These are phyloP conservation scores for Pelargonium australe DNA, from an alignment of 441 rosid species.

Conservation along the genomic window DNA sequence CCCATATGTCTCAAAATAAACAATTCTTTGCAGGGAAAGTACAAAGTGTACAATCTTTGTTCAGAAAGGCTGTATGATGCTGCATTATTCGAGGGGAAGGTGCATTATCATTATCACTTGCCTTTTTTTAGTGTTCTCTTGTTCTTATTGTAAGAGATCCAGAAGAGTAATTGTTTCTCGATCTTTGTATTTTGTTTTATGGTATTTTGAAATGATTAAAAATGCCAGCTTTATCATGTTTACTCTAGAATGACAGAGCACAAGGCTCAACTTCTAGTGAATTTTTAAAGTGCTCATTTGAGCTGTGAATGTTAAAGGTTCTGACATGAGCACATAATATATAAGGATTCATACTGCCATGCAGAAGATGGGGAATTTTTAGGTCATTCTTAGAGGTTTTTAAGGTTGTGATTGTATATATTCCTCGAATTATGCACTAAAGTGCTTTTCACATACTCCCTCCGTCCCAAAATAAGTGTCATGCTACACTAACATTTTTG, in stretches of 20 bases:
- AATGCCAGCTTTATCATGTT: neutral
- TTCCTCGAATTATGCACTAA: neutral
- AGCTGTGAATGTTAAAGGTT: neutral
- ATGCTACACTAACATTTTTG: too few species aligned
- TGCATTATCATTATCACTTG: constrained; percentile 12
- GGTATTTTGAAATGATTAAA: neutral
- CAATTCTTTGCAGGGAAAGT: constrained; percentile 52
- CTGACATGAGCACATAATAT: neutral
- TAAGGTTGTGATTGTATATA: neutral
- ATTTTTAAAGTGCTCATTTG: neutral
- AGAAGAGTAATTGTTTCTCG: neutral
- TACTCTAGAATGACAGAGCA: neutral
- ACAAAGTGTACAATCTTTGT: constrained; percentile 81
- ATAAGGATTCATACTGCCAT: neutral
- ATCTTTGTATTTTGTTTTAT: neutral
- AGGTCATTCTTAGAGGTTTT: neutral
- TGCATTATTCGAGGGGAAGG: constrained; percentile 72
- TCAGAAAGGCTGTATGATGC: constrained; percentile 82
- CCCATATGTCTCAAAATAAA: constrained; percentile 2
- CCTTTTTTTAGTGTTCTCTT: neutral
- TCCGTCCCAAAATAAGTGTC: too few species aligned
- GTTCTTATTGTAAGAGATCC: neutral
- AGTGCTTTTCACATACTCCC: too few species aligned
- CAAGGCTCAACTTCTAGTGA: neutral
- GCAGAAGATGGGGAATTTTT: constrained; percentile 1